Base-by-base conservation (phyloP, 306 rosid species). In the Alnus rubra region DNA sequence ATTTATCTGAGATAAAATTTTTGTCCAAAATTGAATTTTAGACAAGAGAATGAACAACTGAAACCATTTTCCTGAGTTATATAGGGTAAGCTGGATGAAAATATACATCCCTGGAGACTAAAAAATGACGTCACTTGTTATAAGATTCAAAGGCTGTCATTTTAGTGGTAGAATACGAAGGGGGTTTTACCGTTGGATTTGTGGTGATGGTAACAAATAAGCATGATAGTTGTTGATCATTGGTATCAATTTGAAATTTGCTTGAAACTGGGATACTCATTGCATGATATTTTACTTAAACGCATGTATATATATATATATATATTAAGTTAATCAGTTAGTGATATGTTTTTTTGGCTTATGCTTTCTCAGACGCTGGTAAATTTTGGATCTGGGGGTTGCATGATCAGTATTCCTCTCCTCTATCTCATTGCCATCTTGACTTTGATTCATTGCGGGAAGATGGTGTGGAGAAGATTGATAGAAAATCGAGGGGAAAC, bases 311-410 rank as follows among this genome's bases (percentile, higher is more conserved):
- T 23, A 23, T 23, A 23, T 23, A 23, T 23, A 23, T 23, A 23
- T 23, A 23, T 23, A 23, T 23, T 23, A 23, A 23, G 28, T 23
- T 23, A 23, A 23, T 23, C 28, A 23, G 28, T 23, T 23, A 23
- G 28, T 23, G 28, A 23, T 23, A 23, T 23, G 28, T 23, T 23
- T 23, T 23, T 23, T 23, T 23, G 28, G 28, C 28, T 23, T 23
- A 23, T 23, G 60, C 64, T 23, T 86, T 88, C 72, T 52, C 83
- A 94, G 98, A 94, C 97, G 51, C 87, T 94, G 16, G 85, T 91
- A 77, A 94, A 92, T 88, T 86, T 92, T 81, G 91, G 91, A 18
- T 87, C 97, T n/a, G 93, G 98, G 49, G 98, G 98, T 51, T 94
- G 98, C 67, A 44, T 63, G 19, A 77, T 90, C 19, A 89, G 97